phyloP scores from a whole-genome alignment of 2,329 filamentous ascomycete species.

The Aspergillus nomiae region DNA sequence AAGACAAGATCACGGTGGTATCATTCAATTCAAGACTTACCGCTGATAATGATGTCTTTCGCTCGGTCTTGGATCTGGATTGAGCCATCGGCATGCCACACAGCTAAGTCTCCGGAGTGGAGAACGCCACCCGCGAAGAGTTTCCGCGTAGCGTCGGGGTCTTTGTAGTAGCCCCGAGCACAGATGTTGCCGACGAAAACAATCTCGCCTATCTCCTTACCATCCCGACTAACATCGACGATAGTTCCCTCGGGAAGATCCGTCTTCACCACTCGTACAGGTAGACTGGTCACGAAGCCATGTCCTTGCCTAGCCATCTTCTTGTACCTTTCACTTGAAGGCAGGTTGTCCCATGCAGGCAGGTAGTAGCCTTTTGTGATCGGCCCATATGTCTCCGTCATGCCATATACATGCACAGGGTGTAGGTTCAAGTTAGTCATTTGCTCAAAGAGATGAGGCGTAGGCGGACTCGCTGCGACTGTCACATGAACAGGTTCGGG shows the following conservation, averaged over 20 bases:
- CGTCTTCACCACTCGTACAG: slow-evolving; percentile 78
- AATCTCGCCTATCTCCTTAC: slow-evolving; percentile 78
- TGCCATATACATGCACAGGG: slow-evolving; percentile 90
- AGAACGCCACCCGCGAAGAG: slow-evolving; percentile 83
- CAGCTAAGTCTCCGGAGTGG: slow-evolving; percentile 89
- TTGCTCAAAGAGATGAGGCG: slow-evolving; percentile 85
- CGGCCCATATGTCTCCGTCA: slow-evolving; percentile 88
- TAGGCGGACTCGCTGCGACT: slow-evolving; percentile 89
- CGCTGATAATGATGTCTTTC: slow-evolving; percentile 98
- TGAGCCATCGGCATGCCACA: slow-evolving; percentile 88
- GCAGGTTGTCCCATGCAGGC: slow-evolving; percentile 77
- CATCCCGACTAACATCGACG: slow-evolving; percentile 68
- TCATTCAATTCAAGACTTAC: slow-evolving; percentile 48
- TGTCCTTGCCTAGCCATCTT: slow-evolving; percentile 94
- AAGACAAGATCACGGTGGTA: not conserved
- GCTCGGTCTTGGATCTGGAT: slow-evolving; percentile 90
- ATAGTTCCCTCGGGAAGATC: slow-evolving; percentile 69
- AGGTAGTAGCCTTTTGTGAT: slow-evolving; percentile 92
- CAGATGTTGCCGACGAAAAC: slow-evolving; percentile 92
- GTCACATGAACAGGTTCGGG: slow-evolving; percentile 77
- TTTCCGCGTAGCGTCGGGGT: slow-evolving; percentile 79
- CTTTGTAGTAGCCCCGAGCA: slow-evolving; percentile 88
- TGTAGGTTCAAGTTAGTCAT: slow-evolving; percentile 86
- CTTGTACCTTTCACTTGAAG: slow-evolving; percentile 74
- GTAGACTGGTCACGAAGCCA: slow-evolving; percentile 81